Evolutionary conservation across 371 early-diverging fungal genomes (phyloP).

Genomic region (Rhizopus stolonifer): DNA sequence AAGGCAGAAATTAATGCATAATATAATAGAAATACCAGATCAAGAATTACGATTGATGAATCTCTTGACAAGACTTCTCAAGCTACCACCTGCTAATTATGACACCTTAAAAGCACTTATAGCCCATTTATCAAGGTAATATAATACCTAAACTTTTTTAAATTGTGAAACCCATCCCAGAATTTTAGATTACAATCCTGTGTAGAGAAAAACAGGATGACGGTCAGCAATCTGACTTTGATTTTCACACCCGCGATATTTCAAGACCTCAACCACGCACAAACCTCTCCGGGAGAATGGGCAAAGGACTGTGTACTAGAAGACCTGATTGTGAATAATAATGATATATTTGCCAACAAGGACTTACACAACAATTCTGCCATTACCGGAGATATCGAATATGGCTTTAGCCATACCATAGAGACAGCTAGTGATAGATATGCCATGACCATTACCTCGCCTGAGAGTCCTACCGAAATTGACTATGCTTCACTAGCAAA

Average conservation of each 20-base stretch:
- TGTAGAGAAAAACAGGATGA: conserved; percentile 64
- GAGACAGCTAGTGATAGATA: conserved; percentile 16
- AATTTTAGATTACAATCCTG: conserved; percentile 23
- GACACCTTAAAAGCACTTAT: conserved; percentile 56
- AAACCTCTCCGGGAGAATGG: conserved; percentile 46
- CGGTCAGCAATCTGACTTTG: conserved; percentile 48
- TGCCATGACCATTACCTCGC: conserved; percentile 26
- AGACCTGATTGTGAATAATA: conserved; percentile 40
- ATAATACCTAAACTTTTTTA: background rate
- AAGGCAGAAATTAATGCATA: too few species aligned
- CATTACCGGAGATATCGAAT: conserved; percentile 49
- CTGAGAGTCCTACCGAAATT: conserved; percentile 20
- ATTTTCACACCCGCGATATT: conserved; percentile 65
- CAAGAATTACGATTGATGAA: conserved; percentile 49
- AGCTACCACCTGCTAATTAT: conserved; percentile 54
- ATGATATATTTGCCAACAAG: conserved; percentile 45
- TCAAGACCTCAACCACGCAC: conserved; percentile 57
- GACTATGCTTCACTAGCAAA: conserved; percentile 12
- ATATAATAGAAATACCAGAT: conserved; percentile 47
- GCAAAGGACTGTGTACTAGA: conserved; percentile 48
- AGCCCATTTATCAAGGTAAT: conserved; percentile 55
- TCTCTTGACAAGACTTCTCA: conserved; percentile 48
- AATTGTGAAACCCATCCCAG: too few species aligned
- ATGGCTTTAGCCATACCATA: conserved; percentile 28
- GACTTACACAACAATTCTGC: conserved; percentile 46